Evolutionary conservation across 2,329 filamentous ascomycete genomes (phyloP), one percentile per base, ranked within the genome.

Genomic region (Colletotrichum lupini): DNA sequence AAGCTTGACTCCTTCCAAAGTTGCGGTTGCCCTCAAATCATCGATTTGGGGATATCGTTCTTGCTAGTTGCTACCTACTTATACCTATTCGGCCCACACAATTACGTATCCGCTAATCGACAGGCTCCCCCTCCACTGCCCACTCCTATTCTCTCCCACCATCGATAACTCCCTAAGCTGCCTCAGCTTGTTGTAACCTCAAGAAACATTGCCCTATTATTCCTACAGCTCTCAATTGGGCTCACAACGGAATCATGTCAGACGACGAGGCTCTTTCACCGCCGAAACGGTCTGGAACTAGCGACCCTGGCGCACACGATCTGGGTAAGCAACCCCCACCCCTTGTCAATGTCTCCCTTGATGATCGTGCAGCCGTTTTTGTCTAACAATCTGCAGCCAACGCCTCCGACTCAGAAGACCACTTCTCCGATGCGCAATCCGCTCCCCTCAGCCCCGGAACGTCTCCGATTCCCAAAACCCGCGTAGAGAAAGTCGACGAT

Each of bases 361-460:
- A 62, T 52, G 71, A 37, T 60, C 28, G 52, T 26, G 49, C 26
- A 57, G 49, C 32, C 37, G 22, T 49, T 64, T 61, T 64, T 61
- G 61, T 72, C 80, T 83, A 75, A 83, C 76, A 64, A 65, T 37
- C 46, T 58, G 26, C 56, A 81, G 81, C 80, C 82, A 88, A 88
- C 73, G 85, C 85, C 35, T 92, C 91, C 61, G 91, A 92, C 75
- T 92, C 90, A 32, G 91, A 93, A 58, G 91, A 93, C 76, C 91
- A 93, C 82, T 93, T 92, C 81, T 92, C 89, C 63, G 91, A 93
- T 79, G 91, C 91, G 42, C 89, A 89, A 67, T 91, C 90, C 42
- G 87, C 81, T 68, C 84, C 79, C 71, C 81, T 77, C 76, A 88
- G 81, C 79, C 84, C 82, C 9, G 78, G 81, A 53, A 81, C 79